Evolutionary conservation across 1,139 yeast genomes (phyloP).

Genomic region (Kazachstania sp.): DNA sequence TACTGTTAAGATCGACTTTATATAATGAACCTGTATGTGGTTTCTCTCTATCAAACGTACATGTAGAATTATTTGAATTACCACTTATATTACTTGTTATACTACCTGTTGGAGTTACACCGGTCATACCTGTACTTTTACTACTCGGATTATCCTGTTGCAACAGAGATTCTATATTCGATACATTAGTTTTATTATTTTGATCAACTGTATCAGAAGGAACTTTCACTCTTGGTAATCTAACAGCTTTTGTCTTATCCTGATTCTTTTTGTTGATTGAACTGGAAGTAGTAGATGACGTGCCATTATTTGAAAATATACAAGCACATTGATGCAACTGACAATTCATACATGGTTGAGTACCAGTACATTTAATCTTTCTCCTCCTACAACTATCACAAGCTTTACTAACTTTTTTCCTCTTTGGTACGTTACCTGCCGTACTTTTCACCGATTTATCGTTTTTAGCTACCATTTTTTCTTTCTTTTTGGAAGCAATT

Average conservation of each 20-base stretch:
- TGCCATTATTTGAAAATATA: slow-evolving; percentile 3
- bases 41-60: neutral
- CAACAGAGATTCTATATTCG: too few species aligned
- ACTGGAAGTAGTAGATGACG: neutral
- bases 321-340: slow-evolving; percentile 23
- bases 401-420: slow-evolving; percentile 36
- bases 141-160: too few species aligned
- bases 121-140: too few species aligned
- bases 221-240: neutral
- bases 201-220: neutral
- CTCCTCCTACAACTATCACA: slow-evolving; percentile 54
- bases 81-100: neutral
- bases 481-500: neutral
- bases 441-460: neutral
- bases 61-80: neutral
- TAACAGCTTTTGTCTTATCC: neutral
- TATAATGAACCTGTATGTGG: neutral
- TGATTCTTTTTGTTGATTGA: neutral
- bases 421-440: neutral
- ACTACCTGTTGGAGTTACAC: neutral
- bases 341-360: slow-evolving; percentile 27
- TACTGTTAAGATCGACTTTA: neutral
- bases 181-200: too few species aligned
- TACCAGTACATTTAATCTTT: slow-evolving; percentile 55
- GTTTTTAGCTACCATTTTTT: neutral